phyloP scores from a whole-genome alignment of 2,329 filamentous ascomycete species.

The Arachnopeziza araneosa region DNA sequence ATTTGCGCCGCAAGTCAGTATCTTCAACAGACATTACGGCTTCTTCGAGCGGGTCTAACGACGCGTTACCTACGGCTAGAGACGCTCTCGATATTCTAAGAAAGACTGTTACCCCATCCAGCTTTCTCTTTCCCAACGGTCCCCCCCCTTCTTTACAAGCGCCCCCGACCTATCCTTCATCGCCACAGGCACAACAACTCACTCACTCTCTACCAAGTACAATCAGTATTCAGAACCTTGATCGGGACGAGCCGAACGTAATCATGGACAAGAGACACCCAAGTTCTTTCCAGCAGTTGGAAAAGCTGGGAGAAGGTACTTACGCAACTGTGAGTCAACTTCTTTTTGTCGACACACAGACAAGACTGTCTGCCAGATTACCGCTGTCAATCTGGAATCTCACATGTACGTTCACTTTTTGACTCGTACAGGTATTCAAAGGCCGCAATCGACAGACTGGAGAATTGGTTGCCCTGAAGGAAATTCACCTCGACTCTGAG shows the following conservation, averaged over 20 bases:
- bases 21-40: slow-evolving; percentile 24
- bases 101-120: neutral
- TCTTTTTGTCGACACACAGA: neutral
- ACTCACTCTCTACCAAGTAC: slow-evolving; percentile 27
- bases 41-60: slow-evolving; percentile 27
- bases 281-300: slow-evolving; percentile 92
- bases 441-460: slow-evolving; percentile 95
- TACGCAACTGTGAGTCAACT: slow-evolving; percentile 77
- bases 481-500: slow-evolving; percentile 97
- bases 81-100: neutral
- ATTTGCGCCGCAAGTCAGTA: neutral
- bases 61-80: slow-evolving; percentile 17
- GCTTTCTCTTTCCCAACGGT: neutral
- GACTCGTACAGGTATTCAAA: slow-evolving; percentile 76
- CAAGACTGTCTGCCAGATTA: too few species aligned
- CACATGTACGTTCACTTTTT: slow-evolving; percentile 7
- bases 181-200: slow-evolving; percentile 20
- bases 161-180: slow-evolving; percentile 28
- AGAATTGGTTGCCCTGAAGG: slow-evolving; percentile 93
- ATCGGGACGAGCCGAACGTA: slow-evolving; percentile 17
- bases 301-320: slow-evolving; percentile 97
- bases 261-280: slow-evolving; percentile 89
- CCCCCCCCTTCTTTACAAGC: neutral
- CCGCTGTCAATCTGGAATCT: too few species aligned
- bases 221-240: slow-evolving; percentile 30